These are phyloP conservation scores for Podospora comata DNA, from an alignment of 495 filamentous ascomycete species.

Conservation along the genomic window DNA sequence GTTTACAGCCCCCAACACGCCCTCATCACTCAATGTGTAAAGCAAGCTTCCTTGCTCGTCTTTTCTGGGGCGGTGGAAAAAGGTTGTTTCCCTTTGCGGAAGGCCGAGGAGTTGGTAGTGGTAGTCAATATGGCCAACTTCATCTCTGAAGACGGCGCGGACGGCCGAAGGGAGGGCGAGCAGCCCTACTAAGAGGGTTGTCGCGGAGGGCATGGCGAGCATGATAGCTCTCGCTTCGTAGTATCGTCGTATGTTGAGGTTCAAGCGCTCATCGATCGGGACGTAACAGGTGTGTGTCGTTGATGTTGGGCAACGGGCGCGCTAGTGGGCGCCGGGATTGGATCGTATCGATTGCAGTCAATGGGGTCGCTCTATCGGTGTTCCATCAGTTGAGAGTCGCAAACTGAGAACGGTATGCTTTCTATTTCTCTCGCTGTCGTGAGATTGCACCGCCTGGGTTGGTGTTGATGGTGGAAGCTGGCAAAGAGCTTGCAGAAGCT, in stretches of 20 bases:
- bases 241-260: not conserved
- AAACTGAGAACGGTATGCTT: not conserved
- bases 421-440: not conserved
- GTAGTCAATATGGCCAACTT: conserved; percentile 89
- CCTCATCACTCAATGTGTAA: conserved; percentile 82
- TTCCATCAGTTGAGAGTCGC: not conserved
- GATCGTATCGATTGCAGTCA: not conserved
- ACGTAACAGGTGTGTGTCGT: not conserved
- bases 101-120: conserved; percentile 84
- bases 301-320: not conserved
- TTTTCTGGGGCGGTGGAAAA: conserved; percentile 84
- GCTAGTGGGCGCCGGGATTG: not conserved
- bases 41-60: conserved; percentile 83
- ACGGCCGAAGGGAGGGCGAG: conserved; percentile 42
- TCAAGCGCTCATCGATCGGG: not conserved
- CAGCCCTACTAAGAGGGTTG: conserved; percentile 8
- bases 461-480: not conserved
- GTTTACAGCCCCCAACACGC: conserved; percentile 82
- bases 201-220: conserved; percentile 2
- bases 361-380: not conserved
- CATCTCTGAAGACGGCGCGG: conserved; percentile 78
- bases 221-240: not conserved
- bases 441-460: not conserved
- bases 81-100: conserved; percentile 76
- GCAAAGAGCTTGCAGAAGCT: not conserved